phyloP scores from a whole-genome alignment of 179 eudicot genomes.

The Gypsophila paniculata region DNA sequence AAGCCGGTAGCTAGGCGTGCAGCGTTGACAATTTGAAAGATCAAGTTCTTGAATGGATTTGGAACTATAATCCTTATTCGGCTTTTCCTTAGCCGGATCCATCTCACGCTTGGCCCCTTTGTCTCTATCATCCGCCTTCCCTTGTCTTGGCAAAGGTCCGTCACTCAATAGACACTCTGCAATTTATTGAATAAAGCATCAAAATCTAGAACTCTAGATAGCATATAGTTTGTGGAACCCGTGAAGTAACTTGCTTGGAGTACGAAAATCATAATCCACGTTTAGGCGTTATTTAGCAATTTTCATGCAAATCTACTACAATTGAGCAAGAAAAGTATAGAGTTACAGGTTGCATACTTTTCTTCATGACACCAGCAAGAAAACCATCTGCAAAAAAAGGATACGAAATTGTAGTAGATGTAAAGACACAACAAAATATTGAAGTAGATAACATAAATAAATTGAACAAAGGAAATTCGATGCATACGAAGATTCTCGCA shows the following conservation, averaged over 20 bases:
- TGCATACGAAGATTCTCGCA: constrained; percentile 72
- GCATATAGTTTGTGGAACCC: neutral
- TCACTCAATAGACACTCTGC: constrained; percentile 70
- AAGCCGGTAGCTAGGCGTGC: constrained; percentile 92
- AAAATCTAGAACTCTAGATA: constrained; percentile 5
- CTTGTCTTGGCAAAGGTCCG: constrained; percentile 45
- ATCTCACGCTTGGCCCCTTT: constrained; percentile 61
- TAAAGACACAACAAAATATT: neutral
- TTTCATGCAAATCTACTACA: neutral
- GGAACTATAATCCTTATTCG: constrained; percentile 59
- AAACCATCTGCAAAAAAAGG: constrained; percentile 65
- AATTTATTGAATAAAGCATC: constrained; percentile 7
- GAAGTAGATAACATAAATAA: neutral
- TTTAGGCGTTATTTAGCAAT: too few species aligned
- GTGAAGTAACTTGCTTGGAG: neutral
- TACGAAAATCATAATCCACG: neutral
- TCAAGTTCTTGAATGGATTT: constrained; percentile 94
- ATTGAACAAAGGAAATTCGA: constrained; percentile 6
- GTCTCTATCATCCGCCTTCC: constrained; percentile 64
- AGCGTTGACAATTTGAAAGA: constrained; percentile 78
- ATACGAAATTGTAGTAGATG: constrained; percentile 9
- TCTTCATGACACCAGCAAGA: constrained; percentile 78
- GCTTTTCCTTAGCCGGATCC: constrained; percentile 61
- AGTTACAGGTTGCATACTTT: constrained; percentile 51
- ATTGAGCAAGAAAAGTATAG: neutral